phyloP scores from a whole-genome alignment of 1,284 basidiomycete species.

The Pisolithus thermaeus region DNA sequence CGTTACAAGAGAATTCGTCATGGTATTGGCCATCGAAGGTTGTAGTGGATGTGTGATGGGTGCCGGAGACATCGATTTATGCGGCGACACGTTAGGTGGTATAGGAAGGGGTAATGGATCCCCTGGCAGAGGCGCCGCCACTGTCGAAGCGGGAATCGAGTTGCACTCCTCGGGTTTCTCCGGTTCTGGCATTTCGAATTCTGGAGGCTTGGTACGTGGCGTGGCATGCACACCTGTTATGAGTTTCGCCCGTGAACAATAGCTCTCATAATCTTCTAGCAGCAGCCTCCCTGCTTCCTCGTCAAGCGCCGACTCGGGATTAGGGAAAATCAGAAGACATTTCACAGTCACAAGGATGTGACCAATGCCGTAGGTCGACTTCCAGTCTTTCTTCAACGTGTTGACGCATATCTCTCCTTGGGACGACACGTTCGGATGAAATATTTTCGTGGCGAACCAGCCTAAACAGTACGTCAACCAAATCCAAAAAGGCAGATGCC shows the following conservation, averaged over 20 bases:
- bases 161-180: slow-evolving; percentile 14
- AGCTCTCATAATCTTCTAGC: slow-evolving; percentile 83
- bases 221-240: slow-evolving; percentile 85
- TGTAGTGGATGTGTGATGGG: slow-evolving; percentile 31
- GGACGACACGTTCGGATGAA: slow-evolving; percentile 92
- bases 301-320: slow-evolving; percentile 92
- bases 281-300: slow-evolving; percentile 91
- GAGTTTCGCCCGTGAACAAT: slow-evolving; percentile 73
- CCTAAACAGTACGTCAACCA: slow-evolving; percentile 42
- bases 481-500: background rate
- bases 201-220: slow-evolving; percentile 59
- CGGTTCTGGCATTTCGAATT: slow-evolving; percentile 51
- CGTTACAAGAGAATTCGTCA: slow-evolving; percentile 30
- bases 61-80: slow-evolving; percentile 34
- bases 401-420: slow-evolving; percentile 95
- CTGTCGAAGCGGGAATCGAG: slow-evolving; percentile 12
- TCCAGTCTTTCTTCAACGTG: slow-evolving; percentile 97
- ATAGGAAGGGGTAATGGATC: slow-evolving; percentile 22
- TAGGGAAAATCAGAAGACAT: slow-evolving; percentile 93
- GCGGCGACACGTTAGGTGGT: slow-evolving; percentile 23
- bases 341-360: slow-evolving; percentile 91
- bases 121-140: slow-evolving; percentile 13
- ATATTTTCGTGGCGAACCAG: slow-evolving; percentile 88
- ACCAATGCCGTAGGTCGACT: slow-evolving; percentile 80
- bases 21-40: slow-evolving; percentile 34